Evolutionary conservation across 805 yeast species (phyloP).

Genomic region (Cyberlindnera japonica): DNA sequence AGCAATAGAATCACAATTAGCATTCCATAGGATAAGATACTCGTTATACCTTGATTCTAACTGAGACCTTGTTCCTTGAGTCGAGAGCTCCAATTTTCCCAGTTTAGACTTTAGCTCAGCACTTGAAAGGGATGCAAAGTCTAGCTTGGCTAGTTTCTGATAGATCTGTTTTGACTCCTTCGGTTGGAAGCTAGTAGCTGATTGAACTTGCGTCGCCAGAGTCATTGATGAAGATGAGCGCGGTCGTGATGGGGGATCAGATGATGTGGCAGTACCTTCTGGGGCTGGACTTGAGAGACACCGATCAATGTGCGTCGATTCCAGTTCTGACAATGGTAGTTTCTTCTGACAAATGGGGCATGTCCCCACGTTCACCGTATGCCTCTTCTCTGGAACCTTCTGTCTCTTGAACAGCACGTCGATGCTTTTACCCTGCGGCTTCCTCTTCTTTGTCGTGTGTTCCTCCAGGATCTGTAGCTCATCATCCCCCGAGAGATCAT

Average conservation of each 20-base stretch:
- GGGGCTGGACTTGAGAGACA: constrained; percentile 40
- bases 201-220: not conserved
- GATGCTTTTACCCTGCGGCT: constrained; percentile 5
- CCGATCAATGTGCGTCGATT: constrained; percentile 53
- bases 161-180: constrained; percentile 28
- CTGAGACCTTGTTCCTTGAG: constrained; percentile 58
- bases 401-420: constrained; percentile 20
- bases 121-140: constrained; percentile 55
- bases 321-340: constrained; percentile 51
- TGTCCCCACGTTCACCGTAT: constrained; percentile 32
- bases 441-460: constrained; percentile 20
- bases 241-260: constrained; percentile 23
- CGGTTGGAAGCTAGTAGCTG: constrained; percentile 30
- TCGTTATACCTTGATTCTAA: constrained; percentile 73
- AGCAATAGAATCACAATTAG: constrained; percentile 67
- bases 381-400: constrained; percentile 6
- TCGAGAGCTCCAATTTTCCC: constrained; percentile 48
- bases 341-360: constrained; percentile 62
- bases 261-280: constrained; percentile 6
- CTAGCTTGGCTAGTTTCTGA: constrained; percentile 57
- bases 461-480: constrained; percentile 30
- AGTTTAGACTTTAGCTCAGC: constrained; percentile 61
- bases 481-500: constrained; percentile 14
- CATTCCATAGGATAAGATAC: constrained; percentile 72
- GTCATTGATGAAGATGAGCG: constrained; percentile 7